These are phyloP conservation scores for Xylaria palmicola DNA, from an alignment of 495 filamentous ascomycete species.

Conservation along the genomic window DNA sequence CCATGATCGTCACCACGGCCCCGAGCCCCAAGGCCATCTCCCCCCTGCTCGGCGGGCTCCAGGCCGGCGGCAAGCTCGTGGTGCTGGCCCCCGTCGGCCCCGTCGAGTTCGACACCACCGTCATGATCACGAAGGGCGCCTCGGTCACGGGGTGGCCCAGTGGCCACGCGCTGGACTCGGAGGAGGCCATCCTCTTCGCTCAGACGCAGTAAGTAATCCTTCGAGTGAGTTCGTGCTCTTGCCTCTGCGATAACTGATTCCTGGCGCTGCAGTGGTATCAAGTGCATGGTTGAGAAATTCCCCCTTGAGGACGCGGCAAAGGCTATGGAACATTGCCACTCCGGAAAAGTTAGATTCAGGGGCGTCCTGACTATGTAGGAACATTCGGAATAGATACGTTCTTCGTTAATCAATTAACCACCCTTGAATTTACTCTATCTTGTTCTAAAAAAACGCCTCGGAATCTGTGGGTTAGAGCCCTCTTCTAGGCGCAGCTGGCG, in stretches of 20 bases:
- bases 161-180: constrained; percentile 62
- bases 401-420: too few species aligned
- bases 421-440: too few species aligned
- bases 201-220: constrained; percentile 35
- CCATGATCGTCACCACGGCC: constrained; percentile 62
- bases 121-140: constrained; percentile 49
- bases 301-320: constrained; percentile 56
- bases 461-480: too few species aligned
- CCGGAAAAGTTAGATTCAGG: constrained; percentile 50
- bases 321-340: constrained; percentile 49
- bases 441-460: too few species aligned
- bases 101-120: constrained; percentile 49
- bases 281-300: constrained; percentile 64
- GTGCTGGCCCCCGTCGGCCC: constrained; percentile 55
- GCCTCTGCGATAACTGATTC: not conserved
- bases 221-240: not conserved
- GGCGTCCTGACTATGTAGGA: constrained; percentile 52
- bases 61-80: constrained; percentile 58
- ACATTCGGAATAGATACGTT: too few species aligned
- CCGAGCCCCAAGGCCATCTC: constrained; percentile 55
- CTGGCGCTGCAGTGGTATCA: constrained; percentile 35
- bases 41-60: constrained; percentile 55
- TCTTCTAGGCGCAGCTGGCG: too few species aligned
- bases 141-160: constrained; percentile 62
- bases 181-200: constrained; percentile 66